Conservation (phyloP, 1,284 basidiomycete genomes). For the Microbotryum scabiosae region DNA sequence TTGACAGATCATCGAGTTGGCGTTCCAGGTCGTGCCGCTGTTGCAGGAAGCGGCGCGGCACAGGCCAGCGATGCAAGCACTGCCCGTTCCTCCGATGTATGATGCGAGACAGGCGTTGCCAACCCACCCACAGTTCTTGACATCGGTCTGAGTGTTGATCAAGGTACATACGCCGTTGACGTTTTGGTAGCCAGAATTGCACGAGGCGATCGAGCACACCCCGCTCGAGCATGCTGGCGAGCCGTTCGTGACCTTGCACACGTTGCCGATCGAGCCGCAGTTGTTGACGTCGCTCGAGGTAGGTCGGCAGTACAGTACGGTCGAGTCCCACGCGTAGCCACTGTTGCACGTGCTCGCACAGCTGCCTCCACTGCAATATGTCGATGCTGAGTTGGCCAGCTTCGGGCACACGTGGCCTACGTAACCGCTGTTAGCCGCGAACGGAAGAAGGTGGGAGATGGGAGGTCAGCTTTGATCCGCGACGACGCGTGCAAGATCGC, state of each 20-base stretch:
- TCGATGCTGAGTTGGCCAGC: neutral
- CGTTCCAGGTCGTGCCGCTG: neutral
- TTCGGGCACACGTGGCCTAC: neutral
- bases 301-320: neutral
- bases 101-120: neutral
- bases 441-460: neutral
- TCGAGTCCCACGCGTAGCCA: constrained; percentile 3
- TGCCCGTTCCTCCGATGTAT: neutral
- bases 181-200: neutral
- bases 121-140: constrained; percentile 3
- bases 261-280: neutral
- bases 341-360: constrained; percentile 12
- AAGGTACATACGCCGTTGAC: neutral
- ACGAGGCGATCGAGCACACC: neutral
- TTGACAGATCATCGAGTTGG: neutral
- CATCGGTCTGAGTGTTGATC: neutral
- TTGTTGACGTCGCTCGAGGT: constrained; percentile 12
- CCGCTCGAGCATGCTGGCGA: neutral
- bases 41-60: constrained; percentile 4
- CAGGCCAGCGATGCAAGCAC: neutral
- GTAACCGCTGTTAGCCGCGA: constrained; percentile 15
- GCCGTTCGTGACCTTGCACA: neutral
- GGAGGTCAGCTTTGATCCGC: constrained; percentile 9
- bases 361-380: constrained; percentile 1
- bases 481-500: neutral